A percentile compares a stretch with the other conserved stretches of the same genome.
Conservation (phyloP, 2,329 filamentous ascomycete genomes). For the Leptographium wingfieldii region DNA sequence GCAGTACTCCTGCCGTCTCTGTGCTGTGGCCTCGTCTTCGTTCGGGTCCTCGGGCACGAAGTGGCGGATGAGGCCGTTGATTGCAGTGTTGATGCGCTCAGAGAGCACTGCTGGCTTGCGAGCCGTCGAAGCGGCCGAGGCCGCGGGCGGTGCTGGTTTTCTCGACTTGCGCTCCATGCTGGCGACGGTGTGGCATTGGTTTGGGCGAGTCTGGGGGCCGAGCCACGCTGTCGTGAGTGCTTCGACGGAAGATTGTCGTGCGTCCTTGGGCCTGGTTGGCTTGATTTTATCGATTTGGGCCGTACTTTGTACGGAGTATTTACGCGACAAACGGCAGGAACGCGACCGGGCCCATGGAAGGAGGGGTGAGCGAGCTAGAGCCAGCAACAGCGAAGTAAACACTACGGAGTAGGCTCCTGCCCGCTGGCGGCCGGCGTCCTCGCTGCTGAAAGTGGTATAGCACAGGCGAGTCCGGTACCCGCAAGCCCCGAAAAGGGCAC, state of each 20-base stretch:
- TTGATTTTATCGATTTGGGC: background rate
- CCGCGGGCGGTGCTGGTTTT: conserved; percentile 1
- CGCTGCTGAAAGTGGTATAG: background rate
- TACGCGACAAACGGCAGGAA: background rate
- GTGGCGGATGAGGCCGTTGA: conserved; percentile 66
- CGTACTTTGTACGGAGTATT: background rate
- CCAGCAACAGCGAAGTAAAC: background rate
- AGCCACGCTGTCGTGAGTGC: background rate
- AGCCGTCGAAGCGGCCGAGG: background rate
- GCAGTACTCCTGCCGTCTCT: conserved; percentile 55
- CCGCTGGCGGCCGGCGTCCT: background rate
- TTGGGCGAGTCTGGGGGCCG: background rate
- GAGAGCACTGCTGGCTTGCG: conserved; percentile 43
- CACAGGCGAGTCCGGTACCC: background rate
- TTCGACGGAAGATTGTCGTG: background rate
- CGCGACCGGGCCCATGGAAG: background rate
- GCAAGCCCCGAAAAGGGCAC: background rate
- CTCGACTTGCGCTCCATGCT: conserved; percentile 4
- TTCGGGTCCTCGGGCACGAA: conserved; percentile 53
- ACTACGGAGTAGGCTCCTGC: background rate
- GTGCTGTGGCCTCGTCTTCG: conserved; percentile 54
- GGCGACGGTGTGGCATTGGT: background rate
- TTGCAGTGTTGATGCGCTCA: conserved; percentile 63
- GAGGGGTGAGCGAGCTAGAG: background rate
- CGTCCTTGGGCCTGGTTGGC: background rate